Evolutionary conservation across 345 rosid genomes (phyloP).

Genomic region (Aegle marmelos): DNA sequence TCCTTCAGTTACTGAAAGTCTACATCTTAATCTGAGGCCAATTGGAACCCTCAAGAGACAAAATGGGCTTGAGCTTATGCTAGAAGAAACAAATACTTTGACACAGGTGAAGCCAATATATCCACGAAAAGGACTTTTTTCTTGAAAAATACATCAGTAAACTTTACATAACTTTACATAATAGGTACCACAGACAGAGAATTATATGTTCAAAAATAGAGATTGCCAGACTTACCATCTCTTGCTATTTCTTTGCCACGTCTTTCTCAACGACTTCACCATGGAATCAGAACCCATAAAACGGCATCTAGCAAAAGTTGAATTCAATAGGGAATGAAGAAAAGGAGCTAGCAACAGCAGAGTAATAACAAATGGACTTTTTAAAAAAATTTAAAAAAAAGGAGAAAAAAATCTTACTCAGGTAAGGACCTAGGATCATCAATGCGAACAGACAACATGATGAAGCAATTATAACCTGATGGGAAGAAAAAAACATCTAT

Average conservation of each 20-base stretch:
- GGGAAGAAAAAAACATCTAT: neutral
- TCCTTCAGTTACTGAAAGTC: neutral
- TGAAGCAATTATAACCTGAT: conserved; percentile 58
- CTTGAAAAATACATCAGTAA: neutral
- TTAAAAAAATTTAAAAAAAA: too few species aligned
- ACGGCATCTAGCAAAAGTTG: conserved; percentile 49
- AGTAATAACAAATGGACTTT: neutral
- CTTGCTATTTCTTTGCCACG: conserved; percentile 59
- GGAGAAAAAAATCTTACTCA: conserved; percentile 46
- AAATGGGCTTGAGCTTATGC: neutral
- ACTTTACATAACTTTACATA: neutral
- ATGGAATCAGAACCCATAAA: conserved; percentile 48
- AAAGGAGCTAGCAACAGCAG: neutral
- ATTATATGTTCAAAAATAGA: conserved; percentile 1
- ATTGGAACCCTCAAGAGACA: conserved; percentile 5
- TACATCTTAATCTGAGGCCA: neutral
- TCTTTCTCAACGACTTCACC: conserved; percentile 40
- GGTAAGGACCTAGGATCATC: conserved; percentile 65
- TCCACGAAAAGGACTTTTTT: neutral
- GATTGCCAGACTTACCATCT: conserved; percentile 40
- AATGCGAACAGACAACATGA: conserved; percentile 42
- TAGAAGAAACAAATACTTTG: neutral
- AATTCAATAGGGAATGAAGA: conserved; percentile 15
- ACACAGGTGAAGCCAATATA: neutral
- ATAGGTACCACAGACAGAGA: conserved; percentile 4